Evolutionary conservation across 1,284 basidiomycete species (phyloP), one percentile per base, ranked within the genome.

Genomic region (Marasmius fiardii): DNA sequence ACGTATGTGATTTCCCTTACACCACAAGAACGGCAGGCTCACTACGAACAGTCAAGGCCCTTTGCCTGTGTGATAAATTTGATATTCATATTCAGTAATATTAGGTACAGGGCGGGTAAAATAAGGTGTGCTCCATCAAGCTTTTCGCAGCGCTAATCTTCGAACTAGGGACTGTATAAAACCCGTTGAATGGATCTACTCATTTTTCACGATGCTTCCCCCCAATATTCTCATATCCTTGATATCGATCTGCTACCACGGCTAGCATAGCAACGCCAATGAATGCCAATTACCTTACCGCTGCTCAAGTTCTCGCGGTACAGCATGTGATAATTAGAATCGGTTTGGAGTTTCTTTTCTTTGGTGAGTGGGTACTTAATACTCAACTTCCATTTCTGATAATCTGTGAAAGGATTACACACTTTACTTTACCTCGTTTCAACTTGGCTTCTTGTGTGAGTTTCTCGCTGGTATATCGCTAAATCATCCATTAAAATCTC

Each of bases 331-430:
- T 56, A 23, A 45, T 52, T 21, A 43, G 54, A 33, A 56, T 56
- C 11, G 54, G 54, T 10, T 51, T 41, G 31, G 54, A 56, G 43
- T 56, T 56, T 51, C 41, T 56, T 14, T 56, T 56, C 43, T 56
- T 56, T 35, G 54, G 54, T 56, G 41, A 34, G 54, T 18, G 6
- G 28, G 11, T 31, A 11, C 12, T 18, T 21, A 10, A 44, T 37
- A 20, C 6, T 2, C 23, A 10, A 34, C 3, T 34, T 8, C 18
- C 7, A 11, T 20, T 35, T 21, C 28, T 37, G 1, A 11, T 41
- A 24, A 1, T 43, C 21, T 21, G 11, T 2, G n/a, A 12, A 34
- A 56, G 54, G 54, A 28, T 45, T 56, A 18, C 54, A 56, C 33
- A 49, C 54, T 3, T 26, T 49, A 8, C 41, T 56, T 21, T 56